Percentiles rank a stretch among this genome's conserved stretches.
Evolutionary conservation across 2,329 filamentous ascomycete species (phyloP).

Genomic region (Ophiostoma tasmaniense): DNA sequence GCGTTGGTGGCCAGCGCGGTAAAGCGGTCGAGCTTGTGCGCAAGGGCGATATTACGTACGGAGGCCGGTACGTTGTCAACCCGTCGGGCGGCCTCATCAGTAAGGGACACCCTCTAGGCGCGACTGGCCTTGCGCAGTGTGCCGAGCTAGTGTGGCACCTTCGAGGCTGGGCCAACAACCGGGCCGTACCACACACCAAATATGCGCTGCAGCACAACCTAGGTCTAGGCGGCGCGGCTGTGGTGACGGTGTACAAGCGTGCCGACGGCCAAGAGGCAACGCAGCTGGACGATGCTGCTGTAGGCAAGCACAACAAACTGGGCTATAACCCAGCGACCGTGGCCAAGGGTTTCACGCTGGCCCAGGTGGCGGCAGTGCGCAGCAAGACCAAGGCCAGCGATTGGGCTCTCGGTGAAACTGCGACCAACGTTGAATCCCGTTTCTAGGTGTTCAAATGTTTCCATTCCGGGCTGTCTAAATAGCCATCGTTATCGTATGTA

Average conservation of each 20-base stretch:
- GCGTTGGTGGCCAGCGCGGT: constrained; percentile 73
- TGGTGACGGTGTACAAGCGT: constrained; percentile 81
- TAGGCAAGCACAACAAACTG: constrained; percentile 58
- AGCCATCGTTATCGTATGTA: neutral
- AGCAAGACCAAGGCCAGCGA: constrained; percentile 56
- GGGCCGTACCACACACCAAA: constrained; percentile 57
- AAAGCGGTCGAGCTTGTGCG: constrained; percentile 90
- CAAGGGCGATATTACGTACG: constrained; percentile 83
- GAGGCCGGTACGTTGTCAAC: constrained; percentile 75
- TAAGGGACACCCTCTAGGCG: constrained; percentile 90
- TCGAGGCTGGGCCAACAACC: constrained; percentile 91
- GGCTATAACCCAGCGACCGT: constrained; percentile 90
- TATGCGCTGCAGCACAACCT: constrained; percentile 86
- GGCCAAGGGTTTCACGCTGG: constrained; percentile 78
- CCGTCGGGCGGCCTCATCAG: constrained; percentile 91
- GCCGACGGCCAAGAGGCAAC: constrained; percentile 63
- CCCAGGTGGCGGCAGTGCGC: constrained; percentile 62
- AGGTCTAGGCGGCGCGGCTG: constrained; percentile 80
- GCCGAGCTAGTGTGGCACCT: constrained; percentile 94
- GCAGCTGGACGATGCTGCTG: constrained; percentile 50
- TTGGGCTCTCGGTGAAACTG: constrained; percentile 71
- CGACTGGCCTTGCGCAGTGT: constrained; percentile 90
- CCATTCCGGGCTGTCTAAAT: neutral
- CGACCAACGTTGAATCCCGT: constrained; percentile 57
- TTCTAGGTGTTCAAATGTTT: constrained; percentile 22